These are phyloP conservation scores for Arthrobotrys pseudoclavata DNA, from an alignment of 2,329 filamentous ascomycete genomes.

Conservation along the genomic window DNA sequence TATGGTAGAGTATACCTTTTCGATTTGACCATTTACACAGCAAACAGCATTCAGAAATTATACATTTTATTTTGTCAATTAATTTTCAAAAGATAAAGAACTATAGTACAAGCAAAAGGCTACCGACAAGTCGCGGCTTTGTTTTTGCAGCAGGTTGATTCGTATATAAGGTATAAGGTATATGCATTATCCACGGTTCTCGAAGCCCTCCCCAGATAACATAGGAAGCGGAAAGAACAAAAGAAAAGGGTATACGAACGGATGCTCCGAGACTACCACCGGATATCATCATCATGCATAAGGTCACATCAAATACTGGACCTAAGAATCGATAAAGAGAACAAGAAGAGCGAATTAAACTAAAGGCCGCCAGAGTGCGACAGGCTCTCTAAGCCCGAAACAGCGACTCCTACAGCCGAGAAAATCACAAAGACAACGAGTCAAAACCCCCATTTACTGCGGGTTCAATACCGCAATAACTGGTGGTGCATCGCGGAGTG, in stretches of 20 bases:
- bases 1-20: too few species aligned
- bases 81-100: not conserved
- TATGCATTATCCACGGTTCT: conserved; percentile 4
- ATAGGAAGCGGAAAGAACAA: not conserved
- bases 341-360: conserved; percentile 12
- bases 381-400: not conserved
- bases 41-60: too few species aligned
- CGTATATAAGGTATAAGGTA: not conserved
- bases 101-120: not conserved
- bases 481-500: conserved; percentile 56
- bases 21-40: too few species aligned
- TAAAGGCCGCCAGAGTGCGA: conserved; percentile 10
- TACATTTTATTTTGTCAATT: not conserved
- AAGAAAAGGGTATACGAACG: conserved; percentile 13
- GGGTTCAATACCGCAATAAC: conserved; percentile 55
- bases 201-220: not conserved
- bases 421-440: conserved; percentile 4
- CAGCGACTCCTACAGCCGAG: conserved; percentile 1
- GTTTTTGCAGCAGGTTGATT: not conserved
- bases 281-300: conserved; percentile 24
- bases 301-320: conserved; percentile 36
- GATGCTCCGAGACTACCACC: not conserved
- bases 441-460: conserved; percentile 12
- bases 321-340: conserved; percentile 3
- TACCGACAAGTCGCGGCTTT: not conserved